A percentile compares a stretch with the other conserved stretches of the same genome.
Evolutionary conservation across 371 early-diverging fungal genomes (phyloP).

Genomic region (Nematocida parisii): DNA sequence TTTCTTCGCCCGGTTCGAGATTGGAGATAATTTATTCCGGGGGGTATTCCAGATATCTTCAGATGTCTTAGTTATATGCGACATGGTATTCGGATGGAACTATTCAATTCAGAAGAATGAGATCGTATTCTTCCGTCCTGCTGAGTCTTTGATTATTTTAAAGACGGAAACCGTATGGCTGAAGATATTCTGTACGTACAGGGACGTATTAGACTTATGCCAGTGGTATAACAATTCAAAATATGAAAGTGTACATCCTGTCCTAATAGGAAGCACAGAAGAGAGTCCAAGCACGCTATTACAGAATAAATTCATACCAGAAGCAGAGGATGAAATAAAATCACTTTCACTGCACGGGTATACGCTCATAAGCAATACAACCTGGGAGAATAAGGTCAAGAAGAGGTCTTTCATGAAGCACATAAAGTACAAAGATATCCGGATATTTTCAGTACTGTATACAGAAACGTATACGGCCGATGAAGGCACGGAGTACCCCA

Average conservation of each 20-base stretch:
- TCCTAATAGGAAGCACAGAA: not conserved
- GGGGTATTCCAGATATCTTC: slow-evolving; percentile 4
- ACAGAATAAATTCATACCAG: not conserved
- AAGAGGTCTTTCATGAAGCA: slow-evolving; percentile 23
- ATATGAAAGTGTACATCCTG: not conserved
- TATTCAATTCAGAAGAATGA: slow-evolving; percentile 14
- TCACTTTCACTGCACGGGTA: not conserved
- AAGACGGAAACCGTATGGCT: not conserved
- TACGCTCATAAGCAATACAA: not conserved
- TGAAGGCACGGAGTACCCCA: not conserved
- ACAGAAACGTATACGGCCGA: slow-evolving; percentile 30
- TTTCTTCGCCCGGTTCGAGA: slow-evolving; percentile 21
- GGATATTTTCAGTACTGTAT: not conserved
- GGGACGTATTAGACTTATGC: not conserved
- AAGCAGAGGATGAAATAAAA: not conserved
- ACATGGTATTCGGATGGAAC: slow-evolving; percentile 49
- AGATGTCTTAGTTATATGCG: not conserved
- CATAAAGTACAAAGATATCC: not conserved
- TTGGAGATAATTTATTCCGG: not conserved
- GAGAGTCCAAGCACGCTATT: not conserved
- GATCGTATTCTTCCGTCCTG: not conserved
- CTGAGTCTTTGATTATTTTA: not conserved
- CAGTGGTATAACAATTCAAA: not conserved
- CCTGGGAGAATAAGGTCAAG: not conserved
- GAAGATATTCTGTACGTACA: slow-evolving; percentile 2